Base-by-base conservation (phyloP, 495 filamentous ascomycete genomes). In the Trichocladium uniseriatum region DNA sequence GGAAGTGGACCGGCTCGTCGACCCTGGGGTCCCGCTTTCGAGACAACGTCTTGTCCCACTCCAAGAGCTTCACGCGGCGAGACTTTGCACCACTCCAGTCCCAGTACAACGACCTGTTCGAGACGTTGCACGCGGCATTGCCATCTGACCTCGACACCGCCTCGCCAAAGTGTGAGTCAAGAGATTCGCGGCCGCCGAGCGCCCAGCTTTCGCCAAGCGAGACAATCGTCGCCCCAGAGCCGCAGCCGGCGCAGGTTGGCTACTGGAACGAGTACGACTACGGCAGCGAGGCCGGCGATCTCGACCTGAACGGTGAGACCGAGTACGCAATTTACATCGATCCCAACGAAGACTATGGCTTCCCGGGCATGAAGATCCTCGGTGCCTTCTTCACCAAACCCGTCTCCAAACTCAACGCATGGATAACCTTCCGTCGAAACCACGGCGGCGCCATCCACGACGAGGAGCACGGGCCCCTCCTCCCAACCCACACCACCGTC, bases 191-290 rank as follows among this genome's bases (percentile, higher is more conserved):
- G 43, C 54, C 16, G 1, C 5, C 44, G 31, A 43, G 36, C 43
- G 43, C 39, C 22, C 48, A 49, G 38, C 37, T 46, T 14, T 53
- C 56, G 1, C 56, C 48, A 11, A 52, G 11, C 43, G 52, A 54
- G 24, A 53, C 47, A 3, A 46, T 38, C 35, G 58, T 55, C 53
- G 60, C 51, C 27, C 28, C 28, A 0, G 49, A 43, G 14, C 21
- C 56, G 10, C 56, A 49, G 45, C 63, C 40, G 47, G 13, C 53
- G 32, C 46, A 57, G 15, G 38, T 51, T 7, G 61, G 54, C 18
- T 82, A 82, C 54, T 83, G 80, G 80, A 82, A 81, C 58, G 80
- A 83, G 57, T 83, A 81, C 61, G 80, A 83, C 37, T 62, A 79
- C 58, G 77, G 75, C 6, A 79, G 78, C 56, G 79, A 83, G 42